phyloP scores from a whole-genome alignment of 345 rosid species.

The Acer saccharum region DNA sequence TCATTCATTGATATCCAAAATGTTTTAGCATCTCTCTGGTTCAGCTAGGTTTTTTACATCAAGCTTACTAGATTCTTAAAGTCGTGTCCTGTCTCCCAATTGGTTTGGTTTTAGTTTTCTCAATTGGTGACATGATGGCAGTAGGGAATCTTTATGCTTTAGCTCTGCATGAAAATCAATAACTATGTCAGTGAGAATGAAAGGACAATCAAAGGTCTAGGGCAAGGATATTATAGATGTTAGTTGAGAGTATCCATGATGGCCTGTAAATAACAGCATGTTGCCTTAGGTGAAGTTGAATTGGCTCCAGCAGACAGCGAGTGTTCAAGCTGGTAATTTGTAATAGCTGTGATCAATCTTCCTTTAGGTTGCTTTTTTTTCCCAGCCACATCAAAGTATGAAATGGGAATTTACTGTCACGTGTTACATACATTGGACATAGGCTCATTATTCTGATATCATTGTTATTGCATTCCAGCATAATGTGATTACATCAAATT shows the following conservation, averaged over 20 bases:
- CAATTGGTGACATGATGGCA: neutral
- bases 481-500: neutral
- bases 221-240: neutral
- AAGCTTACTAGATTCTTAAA: neutral
- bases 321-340: neutral
- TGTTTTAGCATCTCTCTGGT: neutral
- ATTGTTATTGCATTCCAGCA: neutral
- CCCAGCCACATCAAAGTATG: neutral
- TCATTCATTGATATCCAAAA: constrained; percentile 2
- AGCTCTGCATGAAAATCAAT: neutral
- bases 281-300: neutral
- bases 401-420: neutral
- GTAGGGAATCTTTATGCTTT: neutral
- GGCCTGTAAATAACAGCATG: neutral
- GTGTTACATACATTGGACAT: too few relatives aligned
- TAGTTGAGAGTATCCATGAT: neutral
- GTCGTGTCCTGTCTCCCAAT: neutral
- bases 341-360: neutral
- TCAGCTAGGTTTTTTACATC: neutral
- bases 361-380: neutral
- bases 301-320: neutral
- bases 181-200: neutral
- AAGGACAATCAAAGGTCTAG: constrained; percentile 1
- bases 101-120: neutral
- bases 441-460: neutral